These are phyloP conservation scores for Eleusine indica DNA, from an alignment of 176 grass and related monocot genomes.

Conservation along the genomic window DNA sequence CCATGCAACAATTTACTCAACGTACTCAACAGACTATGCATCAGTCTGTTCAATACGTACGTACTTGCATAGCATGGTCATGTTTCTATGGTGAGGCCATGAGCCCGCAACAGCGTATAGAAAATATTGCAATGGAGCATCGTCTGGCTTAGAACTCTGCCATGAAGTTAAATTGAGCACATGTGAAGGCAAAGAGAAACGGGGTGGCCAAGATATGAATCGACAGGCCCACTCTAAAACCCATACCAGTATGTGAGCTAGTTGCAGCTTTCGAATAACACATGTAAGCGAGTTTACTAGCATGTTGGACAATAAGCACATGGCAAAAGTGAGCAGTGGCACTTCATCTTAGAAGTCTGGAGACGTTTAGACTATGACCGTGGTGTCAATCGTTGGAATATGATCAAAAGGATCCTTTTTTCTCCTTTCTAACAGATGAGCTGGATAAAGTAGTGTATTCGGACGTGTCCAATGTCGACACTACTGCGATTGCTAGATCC, in stretches of 20 bases:
- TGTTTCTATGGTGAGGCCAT: conserved; percentile 32
- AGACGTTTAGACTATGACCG: conserved; percentile 6
- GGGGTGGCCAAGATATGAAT: conserved; percentile 22
- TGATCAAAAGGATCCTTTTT: background rate
- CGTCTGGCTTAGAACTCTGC: conserved; percentile 32
- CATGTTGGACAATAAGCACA: conserved; percentile 29
- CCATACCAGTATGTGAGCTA: conserved; percentile 24
- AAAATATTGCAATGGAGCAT: conserved; percentile 28
- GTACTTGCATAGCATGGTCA: conserved; percentile 36
- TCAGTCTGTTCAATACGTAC: conserved; percentile 23
- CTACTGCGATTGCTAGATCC: conserved; percentile 27
- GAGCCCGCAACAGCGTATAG: conserved; percentile 25
- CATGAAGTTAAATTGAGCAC: conserved; percentile 38
- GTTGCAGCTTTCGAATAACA: conserved; percentile 40
- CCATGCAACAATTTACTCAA: conserved; percentile 47
- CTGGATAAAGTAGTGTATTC: conserved; percentile 2
- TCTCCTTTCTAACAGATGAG: background rate
- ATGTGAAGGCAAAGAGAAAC: conserved; percentile 35
- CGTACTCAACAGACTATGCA: conserved; percentile 38
- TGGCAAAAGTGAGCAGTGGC: conserved; percentile 22
- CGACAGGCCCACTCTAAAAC: conserved; percentile 39
- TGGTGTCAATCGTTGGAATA: conserved; percentile 22
- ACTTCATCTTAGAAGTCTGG: conserved; percentile 11
- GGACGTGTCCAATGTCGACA: conserved; percentile 4
- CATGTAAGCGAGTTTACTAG: conserved; percentile 25